A percentile compares a stretch with the other conserved stretches of the same genome.
Conservation (phyloP, 2,329 filamentous ascomycete genomes). For the Fusarium praegraminearum region DNA sequence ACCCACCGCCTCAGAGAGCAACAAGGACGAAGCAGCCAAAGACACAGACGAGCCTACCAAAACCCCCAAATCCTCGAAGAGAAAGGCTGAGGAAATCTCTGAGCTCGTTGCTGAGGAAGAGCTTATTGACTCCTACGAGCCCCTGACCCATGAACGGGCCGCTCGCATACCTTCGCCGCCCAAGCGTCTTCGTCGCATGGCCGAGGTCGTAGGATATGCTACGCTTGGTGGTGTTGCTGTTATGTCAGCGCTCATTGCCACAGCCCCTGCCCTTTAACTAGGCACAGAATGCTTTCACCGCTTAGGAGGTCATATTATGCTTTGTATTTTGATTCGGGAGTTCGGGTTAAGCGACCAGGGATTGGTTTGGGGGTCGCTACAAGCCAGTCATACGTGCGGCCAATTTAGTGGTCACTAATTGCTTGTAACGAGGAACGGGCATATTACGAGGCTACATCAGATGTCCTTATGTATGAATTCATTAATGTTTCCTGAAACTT, state of each 20-base stretch:
- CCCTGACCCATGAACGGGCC: neutral
- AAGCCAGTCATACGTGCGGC: neutral
- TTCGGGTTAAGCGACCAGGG: conserved; percentile 12
- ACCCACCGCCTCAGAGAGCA: neutral
- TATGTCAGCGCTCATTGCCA: conserved; percentile 56
- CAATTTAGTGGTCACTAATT: neutral
- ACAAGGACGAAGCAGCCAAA: neutral
- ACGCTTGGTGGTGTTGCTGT: conserved; percentile 56
- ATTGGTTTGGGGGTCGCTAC: neutral
- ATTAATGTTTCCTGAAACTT: neutral
- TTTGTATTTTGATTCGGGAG: conserved; percentile 28
- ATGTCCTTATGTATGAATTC: conserved; percentile 7
- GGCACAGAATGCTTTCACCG: neutral
- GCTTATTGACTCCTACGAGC: neutral
- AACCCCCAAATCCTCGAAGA: conserved; percentile 35
- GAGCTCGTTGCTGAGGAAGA: conserved; percentile 32
- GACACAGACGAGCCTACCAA: neutral
- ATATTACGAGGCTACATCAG: conserved; percentile 1
- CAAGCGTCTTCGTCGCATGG: conserved; percentile 53
- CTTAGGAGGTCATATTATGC: neutral
- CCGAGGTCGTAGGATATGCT: conserved; percentile 53
- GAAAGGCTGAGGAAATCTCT: conserved; percentile 49
- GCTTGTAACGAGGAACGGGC: neutral
- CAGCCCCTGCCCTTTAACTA: conserved; percentile 49
- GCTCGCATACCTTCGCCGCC: conserved; percentile 26